Conservation (phyloP, 2,329 filamentous ascomycete genomes). For the Nemania sp. region DNA sequence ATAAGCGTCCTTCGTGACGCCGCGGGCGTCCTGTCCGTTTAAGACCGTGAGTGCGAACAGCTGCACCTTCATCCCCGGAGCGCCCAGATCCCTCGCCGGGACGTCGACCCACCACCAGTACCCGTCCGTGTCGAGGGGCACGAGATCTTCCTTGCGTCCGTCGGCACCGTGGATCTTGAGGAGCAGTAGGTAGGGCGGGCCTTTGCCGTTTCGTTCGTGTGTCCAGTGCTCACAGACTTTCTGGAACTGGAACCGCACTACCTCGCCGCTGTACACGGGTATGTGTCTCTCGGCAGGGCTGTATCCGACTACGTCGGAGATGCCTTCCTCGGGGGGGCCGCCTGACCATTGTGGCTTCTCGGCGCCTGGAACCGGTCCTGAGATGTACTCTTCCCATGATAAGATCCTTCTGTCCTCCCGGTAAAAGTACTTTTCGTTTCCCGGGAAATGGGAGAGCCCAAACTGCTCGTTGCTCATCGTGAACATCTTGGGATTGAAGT, state of each 20-base stretch:
- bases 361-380: slow-evolving; percentile 57
- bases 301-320: slow-evolving; percentile 62
- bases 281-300: slow-evolving; percentile 65
- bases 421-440: slow-evolving; percentile 70
- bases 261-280: slow-evolving; percentile 57
- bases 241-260: slow-evolving; percentile 78
- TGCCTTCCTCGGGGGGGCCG: slow-evolving; percentile 53
- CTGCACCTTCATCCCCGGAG: slow-evolving; percentile 68
- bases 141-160: slow-evolving; percentile 67
- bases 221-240: slow-evolving; percentile 84
- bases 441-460: slow-evolving; percentile 78
- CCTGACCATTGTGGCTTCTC: slow-evolving; percentile 54
- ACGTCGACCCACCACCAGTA: slow-evolving; percentile 84
- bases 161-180: slow-evolving; percentile 69
- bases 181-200: slow-evolving; percentile 70
- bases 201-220: slow-evolving; percentile 67
- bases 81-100: slow-evolving; percentile 65
- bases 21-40: slow-evolving; percentile 52
- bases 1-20: slow-evolving; percentile 52
- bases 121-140: slow-evolving; percentile 77
- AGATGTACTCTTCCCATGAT: slow-evolving; percentile 82
- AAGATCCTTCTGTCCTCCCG: slow-evolving; percentile 70
- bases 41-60: slow-evolving; percentile 63
- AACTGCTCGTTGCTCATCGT: slow-evolving; percentile 75
- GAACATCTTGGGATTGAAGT: slow-evolving; percentile 69